Evolutionary conservation across 139 green algal species (phyloP).

Genomic region (Diplosphaera chodatii): DNA sequence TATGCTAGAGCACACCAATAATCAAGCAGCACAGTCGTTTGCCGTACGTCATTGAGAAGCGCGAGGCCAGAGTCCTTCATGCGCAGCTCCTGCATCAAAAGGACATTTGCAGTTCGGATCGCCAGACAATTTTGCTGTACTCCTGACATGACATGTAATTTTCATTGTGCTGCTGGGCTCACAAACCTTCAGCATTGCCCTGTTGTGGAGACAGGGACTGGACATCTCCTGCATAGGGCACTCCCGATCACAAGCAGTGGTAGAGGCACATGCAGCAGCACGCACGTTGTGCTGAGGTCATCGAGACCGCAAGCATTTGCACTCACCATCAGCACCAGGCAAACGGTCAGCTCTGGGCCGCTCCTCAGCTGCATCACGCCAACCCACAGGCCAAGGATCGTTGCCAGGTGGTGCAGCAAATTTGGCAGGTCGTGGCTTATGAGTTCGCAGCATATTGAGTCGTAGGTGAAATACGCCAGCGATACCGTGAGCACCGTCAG

Average conservation of each 20-base stretch:
- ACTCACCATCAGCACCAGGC: slow-evolving; percentile 28
- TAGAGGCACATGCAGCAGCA: no score
- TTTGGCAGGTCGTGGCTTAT: slow-evolving; percentile 11
- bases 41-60: slow-evolving; percentile 1
- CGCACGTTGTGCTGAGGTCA: no score
- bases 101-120: no score
- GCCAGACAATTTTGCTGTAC: no score
- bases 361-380: slow-evolving; percentile 5
- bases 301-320: no score
- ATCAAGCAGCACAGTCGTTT: no score
- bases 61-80: slow-evolving; percentile 11
- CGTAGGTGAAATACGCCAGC: slow-evolving; percentile 39
- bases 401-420: slow-evolving; percentile 23
- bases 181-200: slow-evolving; percentile 8
- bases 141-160: no score
- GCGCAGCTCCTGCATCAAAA: slow-evolving; percentile 10
- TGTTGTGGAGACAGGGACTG: slow-evolving; percentile 28
- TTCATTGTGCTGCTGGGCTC: no score
- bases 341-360: slow-evolving; percentile 25
- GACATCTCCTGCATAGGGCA: slow-evolving; percentile 22
- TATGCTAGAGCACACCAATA: no score
- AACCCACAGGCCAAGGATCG: slow-evolving; percentile 16
- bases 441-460: slow-evolving; percentile 29
- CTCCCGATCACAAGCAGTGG: no score
- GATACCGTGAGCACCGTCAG: slow-evolving; percentile 16